Evolutionary conservation across 2,329 filamentous ascomycete genomes (phyloP).

Genomic region (Paracoccidioides brasiliensis): DNA sequence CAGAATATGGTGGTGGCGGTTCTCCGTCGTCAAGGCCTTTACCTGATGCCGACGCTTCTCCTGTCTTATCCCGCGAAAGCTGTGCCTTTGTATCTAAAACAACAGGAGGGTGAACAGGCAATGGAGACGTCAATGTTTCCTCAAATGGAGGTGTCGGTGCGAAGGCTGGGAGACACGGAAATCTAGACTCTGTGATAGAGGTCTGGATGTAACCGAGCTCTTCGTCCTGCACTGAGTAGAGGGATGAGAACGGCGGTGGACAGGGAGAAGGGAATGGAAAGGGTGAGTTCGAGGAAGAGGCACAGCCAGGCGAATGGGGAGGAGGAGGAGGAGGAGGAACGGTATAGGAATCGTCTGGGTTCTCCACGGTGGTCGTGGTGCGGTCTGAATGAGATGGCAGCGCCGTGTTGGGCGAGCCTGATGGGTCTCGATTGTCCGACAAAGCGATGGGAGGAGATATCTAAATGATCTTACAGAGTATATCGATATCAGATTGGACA

Average conservation of each 20-base stretch:
- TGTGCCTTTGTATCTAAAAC: constrained; percentile 70
- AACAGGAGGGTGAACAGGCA: constrained; percentile 33
- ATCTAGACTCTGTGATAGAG: constrained; percentile 35
- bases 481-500: not conserved
- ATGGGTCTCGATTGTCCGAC: constrained; percentile 19
- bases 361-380: constrained; percentile 28
- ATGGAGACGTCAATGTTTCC: constrained; percentile 34
- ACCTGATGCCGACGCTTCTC: constrained; percentile 54
- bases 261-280: constrained; percentile 40
- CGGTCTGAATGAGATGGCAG: constrained; percentile 22
- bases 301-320: constrained; percentile 20
- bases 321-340: constrained; percentile 29
- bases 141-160: constrained; percentile 40
- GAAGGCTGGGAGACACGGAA: constrained; percentile 37
- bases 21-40: constrained; percentile 71
- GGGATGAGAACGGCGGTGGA: constrained; percentile 52
- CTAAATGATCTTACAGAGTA: not conserved
- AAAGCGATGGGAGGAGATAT: constrained; percentile 15
- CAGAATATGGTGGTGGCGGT: constrained; percentile 89
- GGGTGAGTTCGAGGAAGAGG: constrained; percentile 30
- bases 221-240: constrained; percentile 41
- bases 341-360: constrained; percentile 26
- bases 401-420: constrained; percentile 33
- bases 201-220: constrained; percentile 28
- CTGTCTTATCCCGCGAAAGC: constrained; percentile 70